Conservation (phyloP, 495 filamentous ascomycete genomes). For the Aspergillus avenaceus region DNA sequence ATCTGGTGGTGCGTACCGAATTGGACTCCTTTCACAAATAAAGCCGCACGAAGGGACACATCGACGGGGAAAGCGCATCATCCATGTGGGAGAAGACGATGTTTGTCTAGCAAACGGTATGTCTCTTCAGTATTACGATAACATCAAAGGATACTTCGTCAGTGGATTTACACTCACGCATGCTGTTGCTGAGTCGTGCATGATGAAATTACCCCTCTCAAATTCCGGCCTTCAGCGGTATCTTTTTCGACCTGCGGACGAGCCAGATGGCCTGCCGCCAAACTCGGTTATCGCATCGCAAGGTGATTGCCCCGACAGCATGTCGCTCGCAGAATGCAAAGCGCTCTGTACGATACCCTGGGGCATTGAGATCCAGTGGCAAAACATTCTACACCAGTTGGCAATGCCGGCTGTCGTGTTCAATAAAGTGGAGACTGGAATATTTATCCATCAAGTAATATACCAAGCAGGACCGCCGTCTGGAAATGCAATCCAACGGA, state of each 20-base stretch:
- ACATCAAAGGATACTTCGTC: slow-evolving; percentile 22
- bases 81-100: slow-evolving; percentile 14
- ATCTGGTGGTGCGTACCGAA: background rate
- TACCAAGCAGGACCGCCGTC: slow-evolving; percentile 42
- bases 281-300: slow-evolving; percentile 46
- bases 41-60: slow-evolving; percentile 28
- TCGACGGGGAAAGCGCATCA: slow-evolving; percentile 10
- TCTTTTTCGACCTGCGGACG: slow-evolving; percentile 24
- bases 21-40: slow-evolving; percentile 22
- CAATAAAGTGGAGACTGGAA: slow-evolving; percentile 37
- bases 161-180: slow-evolving; percentile 21
- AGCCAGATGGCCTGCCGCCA: slow-evolving; percentile 17
- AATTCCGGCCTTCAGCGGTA: slow-evolving; percentile 28
- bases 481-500: slow-evolving; percentile 6
- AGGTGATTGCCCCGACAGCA: slow-evolving; percentile 28
- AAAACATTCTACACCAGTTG: slow-evolving; percentile 53
- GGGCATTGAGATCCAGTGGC: slow-evolving; percentile 48
- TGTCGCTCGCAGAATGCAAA: slow-evolving; percentile 49
- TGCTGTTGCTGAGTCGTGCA: slow-evolving; percentile 22
- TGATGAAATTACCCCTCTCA: slow-evolving; percentile 25
- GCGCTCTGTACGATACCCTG: slow-evolving; percentile 44
- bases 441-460: slow-evolving; percentile 47
- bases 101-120: slow-evolving; percentile 46
- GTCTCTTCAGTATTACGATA: slow-evolving; percentile 24
- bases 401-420: slow-evolving; percentile 40